Percentiles rank a stretch among this genome's conserved stretches.
phyloP scores from a whole-genome alignment of 2,329 filamentous ascomycete species.

The Myriosclerotinia scirpicola region DNA sequence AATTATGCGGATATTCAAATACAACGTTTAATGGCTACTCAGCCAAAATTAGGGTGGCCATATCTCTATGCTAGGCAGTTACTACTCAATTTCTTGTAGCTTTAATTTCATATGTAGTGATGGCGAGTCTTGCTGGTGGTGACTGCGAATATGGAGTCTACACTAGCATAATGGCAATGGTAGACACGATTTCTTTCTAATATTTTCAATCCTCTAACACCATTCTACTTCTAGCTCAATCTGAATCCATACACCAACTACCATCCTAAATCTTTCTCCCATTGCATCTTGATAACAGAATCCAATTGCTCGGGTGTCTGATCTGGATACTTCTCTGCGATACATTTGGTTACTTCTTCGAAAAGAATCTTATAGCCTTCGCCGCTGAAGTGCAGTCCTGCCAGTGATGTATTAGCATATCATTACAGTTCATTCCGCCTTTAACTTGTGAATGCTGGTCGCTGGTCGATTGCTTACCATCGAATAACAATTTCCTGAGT shows the following conservation, averaged over 20 bases:
- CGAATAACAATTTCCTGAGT: conserved; percentile 1
- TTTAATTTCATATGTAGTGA: too few relatives aligned
- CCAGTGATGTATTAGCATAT: neutral
- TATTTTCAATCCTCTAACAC: neutral
- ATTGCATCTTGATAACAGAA: conserved; percentile 2
- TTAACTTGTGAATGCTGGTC: neutral
- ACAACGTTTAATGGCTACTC: too few relatives aligned
- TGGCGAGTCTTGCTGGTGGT: too few relatives aligned
- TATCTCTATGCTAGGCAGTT: too few relatives aligned
- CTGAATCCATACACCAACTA: neutral
- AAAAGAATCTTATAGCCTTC: conserved; percentile 20
- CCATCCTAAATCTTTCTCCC: conserved; percentile 18
- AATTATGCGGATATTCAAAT: too few relatives aligned
- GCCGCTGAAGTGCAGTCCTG: conserved; percentile 20
- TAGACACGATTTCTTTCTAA: too few relatives aligned
- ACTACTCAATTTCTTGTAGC: too few relatives aligned
- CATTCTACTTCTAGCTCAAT: neutral
- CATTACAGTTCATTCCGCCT: too few relatives aligned
- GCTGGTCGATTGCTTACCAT: neutral
- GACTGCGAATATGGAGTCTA: too few relatives aligned
- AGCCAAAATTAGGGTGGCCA: too few relatives aligned
- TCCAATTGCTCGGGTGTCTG: conserved; percentile 10
- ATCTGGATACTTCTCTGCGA: conserved; percentile 6
- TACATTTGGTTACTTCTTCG: conserved; percentile 13
- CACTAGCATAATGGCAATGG: too few relatives aligned